Evolutionary conservation across 768 basidiomycete genomes (phyloP), one percentile per base, ranked within the genome.

Genomic region (Leucocoprinus sp.): DNA sequence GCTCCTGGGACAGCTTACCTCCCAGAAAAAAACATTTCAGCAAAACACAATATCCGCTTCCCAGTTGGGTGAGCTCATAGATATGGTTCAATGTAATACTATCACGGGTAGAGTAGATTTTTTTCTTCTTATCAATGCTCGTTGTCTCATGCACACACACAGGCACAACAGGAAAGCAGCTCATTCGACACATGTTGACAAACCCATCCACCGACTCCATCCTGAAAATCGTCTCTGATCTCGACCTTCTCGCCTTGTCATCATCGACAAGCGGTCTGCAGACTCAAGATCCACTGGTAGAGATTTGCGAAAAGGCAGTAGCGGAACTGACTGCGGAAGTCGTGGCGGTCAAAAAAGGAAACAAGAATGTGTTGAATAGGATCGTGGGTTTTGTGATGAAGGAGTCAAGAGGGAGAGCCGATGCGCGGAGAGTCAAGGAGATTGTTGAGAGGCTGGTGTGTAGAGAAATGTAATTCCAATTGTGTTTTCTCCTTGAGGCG

Each of bases 351-450:
- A 73, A 74, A 12, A 66, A 66, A 14, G 93, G 93, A 0, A 83
- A 84, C 43, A 63, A 63, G n/a, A 84, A 82, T 49, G 89, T 89
- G 4, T 52, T 93, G 29, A 86, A 86, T 65, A 82, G 83, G 50
- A 70, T 97, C 35, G 70, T 93, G 1, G 93, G 93, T 0, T 71
- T 76, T 54, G 87, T 95, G 22, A 93, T 97, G 88, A 83, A 80
- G 61, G 61, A 74, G 40, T 87, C 80, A 51, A 68, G 76, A 48
- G 95, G 95, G 12, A 73, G 78, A 36, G 89, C 83, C 11, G 82
- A 95, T 62, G 86, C 91, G 0, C 69, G 71, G 46, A 66, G 66
- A 21, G 78, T 75, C 15, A 75, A 66, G 55, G 63, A 59, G 22
- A 21, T 36, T 9, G n/a, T 48, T 26, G 39, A 48, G 9, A 17